A percentile compares a stretch with the other conserved stretches of the same genome.
Evolutionary conservation across 164 flowering plant species (phyloP).

Genomic region (Paratinospora sagittata): DNA sequence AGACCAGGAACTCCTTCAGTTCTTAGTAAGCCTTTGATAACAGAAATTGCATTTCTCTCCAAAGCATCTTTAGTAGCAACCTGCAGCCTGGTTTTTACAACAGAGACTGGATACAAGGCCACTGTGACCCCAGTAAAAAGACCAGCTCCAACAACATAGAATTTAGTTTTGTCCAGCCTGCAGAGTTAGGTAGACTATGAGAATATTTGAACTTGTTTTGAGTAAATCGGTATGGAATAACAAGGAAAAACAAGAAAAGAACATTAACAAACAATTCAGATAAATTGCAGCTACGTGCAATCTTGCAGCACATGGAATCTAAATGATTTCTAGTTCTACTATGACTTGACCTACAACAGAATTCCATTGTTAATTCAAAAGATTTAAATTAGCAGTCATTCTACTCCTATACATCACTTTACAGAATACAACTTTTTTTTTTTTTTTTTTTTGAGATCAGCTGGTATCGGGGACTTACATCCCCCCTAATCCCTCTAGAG

Average conservation of each 20-base stretch:
- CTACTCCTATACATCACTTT: not conserved
- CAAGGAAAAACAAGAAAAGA: not conserved
- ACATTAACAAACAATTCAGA: not conserved
- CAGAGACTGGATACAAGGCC: conserved; percentile 84
- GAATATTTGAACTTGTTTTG: not conserved
- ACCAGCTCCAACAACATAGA: conserved; percentile 93
- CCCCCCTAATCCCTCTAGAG: too few relatives aligned
- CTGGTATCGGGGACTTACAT: too few relatives aligned
- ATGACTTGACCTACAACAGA: too few relatives aligned
- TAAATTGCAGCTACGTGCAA: not conserved
- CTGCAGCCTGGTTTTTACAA: conserved; percentile 89
- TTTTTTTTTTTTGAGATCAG: too few relatives aligned
- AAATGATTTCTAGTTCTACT: not conserved
- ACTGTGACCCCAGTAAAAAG: conserved; percentile 89
- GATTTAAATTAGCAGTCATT: too few relatives aligned
- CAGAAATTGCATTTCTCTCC: conserved; percentile 70
- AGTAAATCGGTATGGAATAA: not conserved
- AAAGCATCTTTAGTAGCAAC: conserved; percentile 69
- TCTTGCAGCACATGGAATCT: not conserved
- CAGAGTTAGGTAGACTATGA: conserved; percentile 24
- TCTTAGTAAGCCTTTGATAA: conserved; percentile 55
- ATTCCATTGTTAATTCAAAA: too few relatives aligned
- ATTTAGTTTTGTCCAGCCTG: conserved; percentile 95
- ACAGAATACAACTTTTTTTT: too few relatives aligned
- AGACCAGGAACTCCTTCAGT: conserved; percentile 87